Evolutionary conservation across 257 asterid species (phyloP).

Genomic region (Mitragyna speciosa): DNA sequence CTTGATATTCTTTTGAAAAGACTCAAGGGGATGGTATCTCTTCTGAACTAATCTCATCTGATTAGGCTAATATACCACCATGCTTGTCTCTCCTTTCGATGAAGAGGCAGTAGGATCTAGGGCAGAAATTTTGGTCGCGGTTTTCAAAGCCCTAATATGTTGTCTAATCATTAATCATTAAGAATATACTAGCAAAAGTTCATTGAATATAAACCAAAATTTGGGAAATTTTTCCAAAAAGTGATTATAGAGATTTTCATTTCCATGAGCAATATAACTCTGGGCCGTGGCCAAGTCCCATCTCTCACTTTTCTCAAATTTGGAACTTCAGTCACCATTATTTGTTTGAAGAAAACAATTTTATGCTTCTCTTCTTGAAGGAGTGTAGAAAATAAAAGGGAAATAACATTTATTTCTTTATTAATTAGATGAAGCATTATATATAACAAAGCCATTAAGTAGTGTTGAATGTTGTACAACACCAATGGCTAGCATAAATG

Average conservation of each 20-base stretch:
- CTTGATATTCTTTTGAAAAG: no score
- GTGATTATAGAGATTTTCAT: background rate
- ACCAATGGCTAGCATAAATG: background rate
- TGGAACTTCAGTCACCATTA: background rate
- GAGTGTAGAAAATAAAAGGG: background rate
- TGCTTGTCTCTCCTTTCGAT: background rate
- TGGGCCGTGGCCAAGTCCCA: no score
- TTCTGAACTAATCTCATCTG: background rate
- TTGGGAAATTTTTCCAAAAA: no score
- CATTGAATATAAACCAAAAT: no score
- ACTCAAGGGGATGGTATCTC: background rate
- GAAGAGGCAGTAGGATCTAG: no score
- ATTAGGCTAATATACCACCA: background rate
- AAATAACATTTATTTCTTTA: background rate
- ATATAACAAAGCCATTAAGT: background rate
- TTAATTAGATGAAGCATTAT: slow-evolving; percentile 7
- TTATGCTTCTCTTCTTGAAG: background rate
- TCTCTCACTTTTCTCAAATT: background rate
- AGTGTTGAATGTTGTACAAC: background rate
- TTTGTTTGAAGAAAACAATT: background rate
- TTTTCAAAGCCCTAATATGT: no score
- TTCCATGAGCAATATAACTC: background rate
- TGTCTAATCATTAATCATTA: no score
- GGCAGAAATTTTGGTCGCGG: no score
- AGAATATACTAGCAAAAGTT: background rate